These are phyloP conservation scores for Penicilliopsis zonata DNA, from an alignment of 495 filamentous ascomycete species.

Conservation along the genomic window DNA sequence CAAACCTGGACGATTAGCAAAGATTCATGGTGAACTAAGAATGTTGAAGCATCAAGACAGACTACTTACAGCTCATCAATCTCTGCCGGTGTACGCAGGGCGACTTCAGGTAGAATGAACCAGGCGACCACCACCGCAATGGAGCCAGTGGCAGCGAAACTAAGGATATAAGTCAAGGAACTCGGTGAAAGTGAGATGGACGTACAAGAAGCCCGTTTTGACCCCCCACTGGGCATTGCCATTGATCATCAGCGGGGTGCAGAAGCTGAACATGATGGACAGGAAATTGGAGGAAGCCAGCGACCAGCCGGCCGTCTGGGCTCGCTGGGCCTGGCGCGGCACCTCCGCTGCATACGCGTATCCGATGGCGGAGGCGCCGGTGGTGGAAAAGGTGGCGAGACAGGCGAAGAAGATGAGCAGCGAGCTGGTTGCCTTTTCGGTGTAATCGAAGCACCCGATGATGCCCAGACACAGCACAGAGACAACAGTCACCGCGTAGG, in stretches of 20 bases:
- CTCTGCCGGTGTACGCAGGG: too few relatives aligned
- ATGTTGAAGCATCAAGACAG: too few relatives aligned
- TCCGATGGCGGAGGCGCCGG: conserved; percentile 28
- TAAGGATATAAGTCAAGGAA: too few relatives aligned
- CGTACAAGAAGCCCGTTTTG: conserved; percentile 31
- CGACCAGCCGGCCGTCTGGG: conserved; percentile 24
- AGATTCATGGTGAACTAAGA: too few relatives aligned
- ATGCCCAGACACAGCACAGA: conserved; percentile 27
- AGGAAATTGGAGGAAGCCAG: conserved; percentile 24
- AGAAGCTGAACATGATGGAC: conserved; percentile 32
- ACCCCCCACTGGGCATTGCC: conserved; percentile 20
- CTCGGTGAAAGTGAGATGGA: too few relatives aligned
- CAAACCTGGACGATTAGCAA: too few relatives aligned
- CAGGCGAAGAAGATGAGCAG: conserved; percentile 25
- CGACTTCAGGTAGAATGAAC: too few relatives aligned
- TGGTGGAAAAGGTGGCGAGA: conserved; percentile 25
- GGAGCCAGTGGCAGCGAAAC: too few relatives aligned
- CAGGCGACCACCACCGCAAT: too few relatives aligned
- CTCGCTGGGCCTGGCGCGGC: conserved; percentile 25
- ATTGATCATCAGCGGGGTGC: conserved; percentile 31
- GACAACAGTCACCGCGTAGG: conserved; percentile 22
- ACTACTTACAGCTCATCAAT: too few relatives aligned
- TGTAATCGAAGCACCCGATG: conserved; percentile 30
- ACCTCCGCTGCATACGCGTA: conserved; percentile 31
- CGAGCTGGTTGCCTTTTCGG: conserved; percentile 14